Base-by-base conservation (phyloP, 805 yeast species). In the Pichia nanzhaoensis region DNA sequence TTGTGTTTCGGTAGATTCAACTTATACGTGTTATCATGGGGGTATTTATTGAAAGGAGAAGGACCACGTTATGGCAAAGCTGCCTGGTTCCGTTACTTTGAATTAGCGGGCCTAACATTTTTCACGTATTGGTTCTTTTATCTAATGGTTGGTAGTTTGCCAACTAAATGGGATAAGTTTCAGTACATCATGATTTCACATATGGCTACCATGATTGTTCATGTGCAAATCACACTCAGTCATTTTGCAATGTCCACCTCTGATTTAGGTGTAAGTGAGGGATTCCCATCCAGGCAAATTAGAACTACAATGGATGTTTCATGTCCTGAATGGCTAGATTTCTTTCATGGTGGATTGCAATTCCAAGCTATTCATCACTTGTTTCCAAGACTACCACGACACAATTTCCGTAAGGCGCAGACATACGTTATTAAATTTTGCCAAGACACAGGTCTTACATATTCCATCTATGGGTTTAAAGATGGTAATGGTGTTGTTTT, bases 291-390 rank as follows among this genome's bases (percentile, higher is more conserved):
- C 49, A 74, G 93, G 51, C 96, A 88, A 64, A 59, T 88, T 3
- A 73, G 96, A 55, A 89, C 96, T 1, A 88, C 96, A 3, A 89
- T 88, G 96, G 96, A 88, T 60, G 95, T 88, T 30, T 91, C 84
- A 55, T 88, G 96, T 67, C 96, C 96, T 2, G 82, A 77, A 50
- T 88, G 96, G 96, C 71, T 88, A 40, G 96, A 88, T 61, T 89
- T 78, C 55, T 71, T 88, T 57, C 96, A 88, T 58, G 96, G 96
- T 8, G 96, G 96, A 0, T 72, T 88, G 44, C 96, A 88, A 63
- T 88, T 86, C 68, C 96, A 88, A 60, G 93, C 90, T 0, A 78
- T 88, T 42, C 96, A 88, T 61, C 96, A 88, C 60, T 69, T 89
- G 54, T 88, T 88, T 62, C 96, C 96, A 24, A 70, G 96, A 47